Evolutionary conservation across 2,329 filamentous ascomycete genomes (phyloP).

Genomic region (Talaromyces sp.): DNA sequence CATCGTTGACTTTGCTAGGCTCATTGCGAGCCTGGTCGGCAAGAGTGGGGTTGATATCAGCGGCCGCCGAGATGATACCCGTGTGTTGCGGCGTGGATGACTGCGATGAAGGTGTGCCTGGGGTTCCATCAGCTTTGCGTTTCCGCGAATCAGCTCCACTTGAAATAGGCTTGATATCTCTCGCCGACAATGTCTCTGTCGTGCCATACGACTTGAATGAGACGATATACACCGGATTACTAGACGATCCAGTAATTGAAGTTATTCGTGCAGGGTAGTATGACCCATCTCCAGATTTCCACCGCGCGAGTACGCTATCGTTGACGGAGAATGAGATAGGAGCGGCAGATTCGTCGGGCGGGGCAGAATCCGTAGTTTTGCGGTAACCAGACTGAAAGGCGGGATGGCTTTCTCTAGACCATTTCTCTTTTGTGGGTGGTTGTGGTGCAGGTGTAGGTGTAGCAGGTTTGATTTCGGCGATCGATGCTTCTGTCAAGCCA

Average conservation of each 20-base stretch:
- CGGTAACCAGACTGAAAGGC: constrained; percentile 63
- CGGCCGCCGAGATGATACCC: constrained; percentile 62
- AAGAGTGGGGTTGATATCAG: constrained; percentile 63
- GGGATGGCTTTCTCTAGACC: constrained; percentile 76
- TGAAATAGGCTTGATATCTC: constrained; percentile 77
- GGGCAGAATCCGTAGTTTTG: constrained; percentile 40
- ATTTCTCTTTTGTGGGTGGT: constrained; percentile 64
- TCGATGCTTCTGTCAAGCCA: constrained; percentile 70
- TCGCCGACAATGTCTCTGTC: constrained; percentile 74
- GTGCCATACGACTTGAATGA: constrained; percentile 86
- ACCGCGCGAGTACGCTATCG: constrained; percentile 85
- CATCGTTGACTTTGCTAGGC: constrained; percentile 60
- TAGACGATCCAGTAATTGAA: constrained; percentile 87
- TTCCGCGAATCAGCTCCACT: constrained; percentile 62
- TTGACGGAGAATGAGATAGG: constrained; percentile 73
- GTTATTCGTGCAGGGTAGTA: constrained; percentile 94
- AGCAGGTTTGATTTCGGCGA: constrained; percentile 69
- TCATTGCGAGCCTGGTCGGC: constrained; percentile 63
- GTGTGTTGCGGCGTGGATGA: constrained; percentile 42
- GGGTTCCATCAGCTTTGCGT: constrained; percentile 77
- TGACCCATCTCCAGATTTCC: constrained; percentile 79
- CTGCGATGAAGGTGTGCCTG: constrained; percentile 48
- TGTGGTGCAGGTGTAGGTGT: constrained; percentile 48
- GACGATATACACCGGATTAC: constrained; percentile 86
- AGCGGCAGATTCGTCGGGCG: constrained; percentile 54